Conservation (phyloP, 768 basidiomycete species). For the Sporobolomyces phaffii region DNA sequence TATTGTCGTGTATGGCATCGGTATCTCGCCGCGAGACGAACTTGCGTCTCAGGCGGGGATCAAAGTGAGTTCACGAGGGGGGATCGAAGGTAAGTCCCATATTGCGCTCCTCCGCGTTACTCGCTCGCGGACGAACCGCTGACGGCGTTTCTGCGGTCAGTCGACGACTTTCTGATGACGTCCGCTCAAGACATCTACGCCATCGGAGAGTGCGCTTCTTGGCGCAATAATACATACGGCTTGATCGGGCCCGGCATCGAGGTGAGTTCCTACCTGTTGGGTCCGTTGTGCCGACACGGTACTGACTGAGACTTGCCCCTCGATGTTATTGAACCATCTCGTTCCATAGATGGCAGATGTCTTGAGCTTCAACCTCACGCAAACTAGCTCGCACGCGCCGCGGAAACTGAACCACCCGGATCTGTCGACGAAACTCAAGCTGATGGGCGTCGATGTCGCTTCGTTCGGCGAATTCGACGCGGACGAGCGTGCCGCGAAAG, state of each 20-base stretch:
- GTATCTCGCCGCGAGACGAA: conserved; percentile 66
- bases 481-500: conserved; percentile 49
- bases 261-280: background rate
- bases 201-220: conserved; percentile 69
- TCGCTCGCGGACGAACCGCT: background rate
- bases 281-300: too few species aligned
- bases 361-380: conserved; percentile 62
- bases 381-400: conserved; percentile 50
- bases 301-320: too few species aligned
- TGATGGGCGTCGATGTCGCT: conserved; percentile 56
- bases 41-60: conserved; percentile 57
- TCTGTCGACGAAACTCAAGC: conserved; percentile 64
- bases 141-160: too few species aligned
- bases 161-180: conserved; percentile 58
- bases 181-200: conserved; percentile 60
- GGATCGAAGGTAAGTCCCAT: conserved; percentile 49
- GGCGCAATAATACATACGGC: conserved; percentile 63
- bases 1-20: conserved; percentile 62
- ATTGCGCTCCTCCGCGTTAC: background rate
- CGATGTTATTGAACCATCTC: too few species aligned
- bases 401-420: conserved; percentile 61
- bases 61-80: conserved; percentile 52
- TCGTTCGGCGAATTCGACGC: conserved; percentile 70
- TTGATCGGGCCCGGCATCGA: conserved; percentile 63
- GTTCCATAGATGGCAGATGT: conserved; percentile 60